Conservation (phyloP, 2,329 filamentous ascomycete species). For the Metarhizium guizhouense region DNA sequence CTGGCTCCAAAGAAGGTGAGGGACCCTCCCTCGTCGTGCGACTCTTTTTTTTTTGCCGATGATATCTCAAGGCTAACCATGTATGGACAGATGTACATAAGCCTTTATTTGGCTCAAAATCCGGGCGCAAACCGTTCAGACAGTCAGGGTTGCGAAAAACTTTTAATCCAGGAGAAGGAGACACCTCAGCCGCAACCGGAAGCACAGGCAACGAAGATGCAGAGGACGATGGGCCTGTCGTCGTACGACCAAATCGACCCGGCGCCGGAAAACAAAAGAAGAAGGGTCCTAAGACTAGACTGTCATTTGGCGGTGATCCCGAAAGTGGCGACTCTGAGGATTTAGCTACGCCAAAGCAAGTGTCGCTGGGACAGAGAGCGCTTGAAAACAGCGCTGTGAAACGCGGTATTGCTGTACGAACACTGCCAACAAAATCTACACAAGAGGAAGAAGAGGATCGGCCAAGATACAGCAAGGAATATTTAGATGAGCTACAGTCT, state of each 20-base stretch:
- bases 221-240: constrained; percentile 36
- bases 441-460: constrained; percentile 52
- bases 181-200: constrained; percentile 13
- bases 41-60: constrained; percentile 23
- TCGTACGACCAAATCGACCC: constrained; percentile 40
- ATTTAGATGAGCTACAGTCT: constrained; percentile 74
- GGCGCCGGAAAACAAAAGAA: constrained; percentile 56
- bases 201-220: constrained; percentile 26
- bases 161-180: constrained; percentile 37
- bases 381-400: constrained; percentile 58
- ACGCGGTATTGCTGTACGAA: constrained; percentile 37
- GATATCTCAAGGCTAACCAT: constrained; percentile 23
- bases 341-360: constrained; percentile 56
- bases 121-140: constrained; percentile 43
- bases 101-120: constrained; percentile 32
- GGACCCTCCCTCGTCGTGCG: constrained; percentile 10
- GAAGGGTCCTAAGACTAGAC: constrained; percentile 44
- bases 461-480: constrained; percentile 78
- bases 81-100: constrained; percentile 22
- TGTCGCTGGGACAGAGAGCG: constrained; percentile 53
- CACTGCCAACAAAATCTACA: constrained; percentile 44
- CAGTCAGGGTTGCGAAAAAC: constrained; percentile 51
- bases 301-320: constrained; percentile 65
- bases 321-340: constrained; percentile 36
- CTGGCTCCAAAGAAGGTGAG: constrained; percentile 27